Evolutionary conservation across 2,329 filamentous ascomycete species (phyloP), one percentile per base, ranked within the genome.

Genomic region (Zarea fungicola): DNA sequence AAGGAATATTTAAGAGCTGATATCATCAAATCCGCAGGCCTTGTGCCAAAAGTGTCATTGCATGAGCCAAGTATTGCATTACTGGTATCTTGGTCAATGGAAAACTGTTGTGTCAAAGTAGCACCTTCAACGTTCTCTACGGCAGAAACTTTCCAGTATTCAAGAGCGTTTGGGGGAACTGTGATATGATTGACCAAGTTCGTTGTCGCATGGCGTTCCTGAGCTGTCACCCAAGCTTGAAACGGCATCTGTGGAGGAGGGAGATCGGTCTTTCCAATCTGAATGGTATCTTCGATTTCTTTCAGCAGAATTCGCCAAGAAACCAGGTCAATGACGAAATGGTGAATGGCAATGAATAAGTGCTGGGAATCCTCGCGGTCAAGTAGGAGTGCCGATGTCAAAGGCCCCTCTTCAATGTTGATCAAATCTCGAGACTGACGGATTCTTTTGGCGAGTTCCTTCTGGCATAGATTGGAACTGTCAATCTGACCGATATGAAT

Each of bases 301-400:
- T 68, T 62, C 0, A 72, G 56, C 2, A 72, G 54, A 6, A 72
- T 55, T 14, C 68, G 58, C 70, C 70, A 73, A 1, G 67, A 68
- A 3, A 72, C 69, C 6, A 72, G 55, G 45, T 72, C 69, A 28
- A 72, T 63, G 5, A 64, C 59, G 3, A 65, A 54, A 37, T 66
- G 64, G 26, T 65, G 62, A 3, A 53, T 56, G 3, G 55, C 56
- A 19, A 68, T 32, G 29, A 61, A 65, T 4, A 66, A 43, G 10
- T 51, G 53, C 28, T 63, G 60, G 8, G 54, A 2, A 6, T 22
- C 19, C 18, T 21, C 42, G 2, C 26, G 5, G 14, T 35, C 18
- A 4, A 50, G 21, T 3, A 44, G 28, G 18, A 49, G 48, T 6
- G 41, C 42, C 1, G 36, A 22, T 34, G 64, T 56, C 5, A 64